Evolutionary conservation across 768 basidiomycete species (phyloP).

Genomic region (Cubamyces lactineus): DNA sequence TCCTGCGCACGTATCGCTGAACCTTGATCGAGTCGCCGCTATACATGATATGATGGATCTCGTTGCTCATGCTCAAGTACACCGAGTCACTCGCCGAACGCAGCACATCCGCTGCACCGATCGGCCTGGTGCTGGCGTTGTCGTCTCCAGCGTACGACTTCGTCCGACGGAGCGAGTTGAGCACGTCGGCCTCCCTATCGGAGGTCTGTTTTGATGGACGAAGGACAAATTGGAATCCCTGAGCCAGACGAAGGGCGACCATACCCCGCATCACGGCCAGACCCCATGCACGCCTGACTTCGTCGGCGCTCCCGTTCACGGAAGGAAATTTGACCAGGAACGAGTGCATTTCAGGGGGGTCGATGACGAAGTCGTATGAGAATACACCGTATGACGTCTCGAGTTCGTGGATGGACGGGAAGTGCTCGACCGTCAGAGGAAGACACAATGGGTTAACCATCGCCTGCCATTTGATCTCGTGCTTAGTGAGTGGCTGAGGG

Average conservation of each 20-base stretch:
- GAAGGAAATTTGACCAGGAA: constrained; percentile 78
- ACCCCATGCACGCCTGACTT: constrained; percentile 71
- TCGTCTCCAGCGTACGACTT: constrained; percentile 63
- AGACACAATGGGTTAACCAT: constrained; percentile 85
- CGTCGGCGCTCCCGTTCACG: constrained; percentile 52
- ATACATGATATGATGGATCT: constrained; percentile 91
- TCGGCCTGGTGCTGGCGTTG: constrained; percentile 53
- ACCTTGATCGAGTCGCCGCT: constrained; percentile 92
- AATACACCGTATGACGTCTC: constrained; percentile 79
- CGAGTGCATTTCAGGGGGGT: constrained; percentile 81
- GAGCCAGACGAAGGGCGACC: constrained; percentile 88
- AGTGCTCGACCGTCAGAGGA: constrained; percentile 88
- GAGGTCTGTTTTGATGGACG: constrained; percentile 40
- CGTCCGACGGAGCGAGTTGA: constrained; percentile 46
- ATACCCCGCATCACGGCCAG: constrained; percentile 88
- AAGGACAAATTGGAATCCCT: constrained; percentile 94
- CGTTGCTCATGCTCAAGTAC: constrained; percentile 93
- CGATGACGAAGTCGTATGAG: constrained; percentile 87
- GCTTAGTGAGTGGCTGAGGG: constrained; percentile 70
- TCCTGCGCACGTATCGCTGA: constrained; percentile 77
- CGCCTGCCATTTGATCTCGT: constrained; percentile 91
- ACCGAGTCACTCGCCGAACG: constrained; percentile 68
- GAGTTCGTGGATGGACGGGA: constrained; percentile 76
- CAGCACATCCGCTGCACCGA: constrained; percentile 69
- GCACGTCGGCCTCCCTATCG: constrained; percentile 37